A percentile compares a stretch with the other conserved stretches of the same genome.
Evolutionary conservation across 495 filamentous ascomycete species (phyloP).

Genomic region (Ascobolus immersus): DNA sequence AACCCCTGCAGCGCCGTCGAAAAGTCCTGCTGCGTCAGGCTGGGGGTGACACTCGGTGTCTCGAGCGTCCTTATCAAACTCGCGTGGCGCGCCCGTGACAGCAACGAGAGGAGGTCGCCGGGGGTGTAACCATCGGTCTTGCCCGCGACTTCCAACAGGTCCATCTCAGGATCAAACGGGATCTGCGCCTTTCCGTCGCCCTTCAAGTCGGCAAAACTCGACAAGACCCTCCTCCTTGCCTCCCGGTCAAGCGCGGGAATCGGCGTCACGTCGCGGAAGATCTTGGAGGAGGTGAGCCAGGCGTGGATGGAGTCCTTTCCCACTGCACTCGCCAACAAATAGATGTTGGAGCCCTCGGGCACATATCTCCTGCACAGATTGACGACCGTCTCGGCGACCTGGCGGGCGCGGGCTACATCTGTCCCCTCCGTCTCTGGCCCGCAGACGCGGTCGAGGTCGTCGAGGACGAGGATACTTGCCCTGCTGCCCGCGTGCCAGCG

Average conservation of each 20-base stretch:
- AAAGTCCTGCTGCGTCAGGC: conserved; percentile 48
- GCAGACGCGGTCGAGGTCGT: conserved; percentile 80
- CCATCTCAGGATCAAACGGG: conserved; percentile 44
- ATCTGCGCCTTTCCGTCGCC: no score
- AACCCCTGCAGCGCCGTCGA: conserved; percentile 65
- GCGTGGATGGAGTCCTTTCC: conserved; percentile 71
- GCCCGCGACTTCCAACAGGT: conserved; percentile 76
- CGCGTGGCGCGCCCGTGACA: conserved; percentile 71
- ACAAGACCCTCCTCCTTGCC: conserved; percentile 53
- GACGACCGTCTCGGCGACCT: conserved; percentile 73
- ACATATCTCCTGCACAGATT: conserved; percentile 64
- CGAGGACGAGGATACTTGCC: conserved; percentile 55
- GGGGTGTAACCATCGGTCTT: conserved; percentile 96
- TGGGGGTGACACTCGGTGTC: conserved; percentile 19
- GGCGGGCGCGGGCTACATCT: conserved; percentile 73
- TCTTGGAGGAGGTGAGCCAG: conserved; percentile 51
- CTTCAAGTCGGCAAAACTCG: conserved; percentile 30
- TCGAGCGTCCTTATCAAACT: conserved; percentile 40
- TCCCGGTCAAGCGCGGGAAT: conserved; percentile 82
- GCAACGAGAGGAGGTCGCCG: conserved; percentile 64
- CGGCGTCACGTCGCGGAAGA: conserved; percentile 58
- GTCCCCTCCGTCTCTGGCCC: conserved; percentile 78
- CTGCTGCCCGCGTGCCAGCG: conserved; percentile 76
- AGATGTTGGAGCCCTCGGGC: conserved; percentile 21
- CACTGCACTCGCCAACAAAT: conserved; percentile 52